A percentile compares a stretch with the other conserved stretches of the same genome.
phyloP scores from a whole-genome alignment of 495 filamentous ascomycete genomes.

The Neurospora sp. region DNA sequence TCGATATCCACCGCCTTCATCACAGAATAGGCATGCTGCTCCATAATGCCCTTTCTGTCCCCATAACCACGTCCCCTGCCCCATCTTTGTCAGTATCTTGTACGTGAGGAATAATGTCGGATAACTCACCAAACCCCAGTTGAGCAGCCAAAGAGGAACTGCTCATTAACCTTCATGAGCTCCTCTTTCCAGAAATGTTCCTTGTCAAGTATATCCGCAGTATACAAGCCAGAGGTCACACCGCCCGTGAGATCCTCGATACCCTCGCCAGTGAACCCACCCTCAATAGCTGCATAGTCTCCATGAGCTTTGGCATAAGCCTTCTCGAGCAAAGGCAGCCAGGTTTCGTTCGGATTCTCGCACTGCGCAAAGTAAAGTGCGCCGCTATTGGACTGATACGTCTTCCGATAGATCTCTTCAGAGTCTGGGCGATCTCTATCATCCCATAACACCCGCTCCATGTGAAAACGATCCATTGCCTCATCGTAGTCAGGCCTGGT shows the following conservation, averaged over 20 bases:
- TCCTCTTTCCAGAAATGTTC: slow-evolving; percentile 84
- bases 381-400: slow-evolving; percentile 60
- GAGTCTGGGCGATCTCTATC: slow-evolving; percentile 58
- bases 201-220: slow-evolving; percentile 77
- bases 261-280: slow-evolving; percentile 78
- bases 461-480: slow-evolving; percentile 6
- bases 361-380: slow-evolving; percentile 85
- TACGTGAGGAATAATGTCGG: not conserved
- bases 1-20: slow-evolving; percentile 72
- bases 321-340: slow-evolving; percentile 90
- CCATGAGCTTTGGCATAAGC: slow-evolving; percentile 95
- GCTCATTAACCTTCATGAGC: slow-evolving; percentile 71
- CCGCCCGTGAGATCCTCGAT: slow-evolving; percentile 92
- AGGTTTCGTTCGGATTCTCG: slow-evolving; percentile 78
- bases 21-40: slow-evolving; percentile 83
- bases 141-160: slow-evolving; percentile 79
- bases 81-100: not conserved
- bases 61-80: slow-evolving; percentile 43
- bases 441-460: slow-evolving; percentile 60
- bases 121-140: slow-evolving; percentile 42
- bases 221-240: slow-evolving; percentile 70
- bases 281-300: slow-evolving; percentile 73
- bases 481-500: slow-evolving; percentile 78
- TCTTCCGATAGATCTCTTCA: slow-evolving; percentile 67
- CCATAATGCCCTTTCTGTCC: slow-evolving; percentile 61